These are phyloP conservation scores for Trametes sanguinea DNA, from an alignment of 768 basidiomycete species.

Conservation along the genomic window DNA sequence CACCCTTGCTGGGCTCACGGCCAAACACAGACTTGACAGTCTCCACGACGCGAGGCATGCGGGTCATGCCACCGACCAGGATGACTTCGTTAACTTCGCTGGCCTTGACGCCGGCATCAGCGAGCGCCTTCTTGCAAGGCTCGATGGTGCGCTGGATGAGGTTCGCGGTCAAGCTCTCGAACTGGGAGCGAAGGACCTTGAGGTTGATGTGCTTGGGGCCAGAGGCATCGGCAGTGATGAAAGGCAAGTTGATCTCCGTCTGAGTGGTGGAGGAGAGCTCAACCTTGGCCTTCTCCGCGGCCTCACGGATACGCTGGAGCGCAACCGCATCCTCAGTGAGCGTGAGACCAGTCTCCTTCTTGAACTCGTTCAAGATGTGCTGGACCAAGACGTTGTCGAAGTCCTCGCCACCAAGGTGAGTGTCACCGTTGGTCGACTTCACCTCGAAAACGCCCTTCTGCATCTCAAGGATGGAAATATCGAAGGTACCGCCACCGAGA, in stretches of 20 bases:
- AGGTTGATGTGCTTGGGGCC: slow-evolving; percentile 98
- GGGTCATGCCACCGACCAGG: slow-evolving; percentile 97
- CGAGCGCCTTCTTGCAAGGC: slow-evolving; percentile 97
- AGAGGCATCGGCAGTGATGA: slow-evolving; percentile 94
- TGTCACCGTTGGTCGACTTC: slow-evolving; percentile 99
- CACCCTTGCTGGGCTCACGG: slow-evolving; percentile 96
- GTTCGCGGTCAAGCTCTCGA: slow-evolving; percentile 81
- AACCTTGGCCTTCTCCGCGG: slow-evolving; percentile 99
- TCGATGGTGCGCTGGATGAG: slow-evolving; percentile 90
- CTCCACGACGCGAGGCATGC: slow-evolving; percentile 94
- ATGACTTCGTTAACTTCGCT: slow-evolving; percentile 96
- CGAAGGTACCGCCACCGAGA: slow-evolving; percentile 97
- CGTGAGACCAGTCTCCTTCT: slow-evolving; percentile 86
- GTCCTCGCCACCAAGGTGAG: slow-evolving; percentile 94
- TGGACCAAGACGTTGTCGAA: slow-evolving; percentile 92
- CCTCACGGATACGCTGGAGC: slow-evolving; percentile 98
- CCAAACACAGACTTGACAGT: slow-evolving; percentile 95
- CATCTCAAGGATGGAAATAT: slow-evolving; percentile 99
- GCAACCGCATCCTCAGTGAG: slow-evolving; percentile 90
- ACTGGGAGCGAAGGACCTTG: slow-evolving; percentile 85
- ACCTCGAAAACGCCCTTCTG: slow-evolving; percentile 99
- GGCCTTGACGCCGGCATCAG: slow-evolving; percentile 90
- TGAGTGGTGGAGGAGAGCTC: slow-evolving; percentile 93
- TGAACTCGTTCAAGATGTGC: slow-evolving; percentile 86
- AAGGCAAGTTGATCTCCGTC: slow-evolving; percentile 97